A percentile compares a stretch with the other conserved stretches of the same genome.
Evolutionary conservation across 1,284 basidiomycete genomes (phyloP).

Genomic region (Microstroma glucosiphilum): DNA sequence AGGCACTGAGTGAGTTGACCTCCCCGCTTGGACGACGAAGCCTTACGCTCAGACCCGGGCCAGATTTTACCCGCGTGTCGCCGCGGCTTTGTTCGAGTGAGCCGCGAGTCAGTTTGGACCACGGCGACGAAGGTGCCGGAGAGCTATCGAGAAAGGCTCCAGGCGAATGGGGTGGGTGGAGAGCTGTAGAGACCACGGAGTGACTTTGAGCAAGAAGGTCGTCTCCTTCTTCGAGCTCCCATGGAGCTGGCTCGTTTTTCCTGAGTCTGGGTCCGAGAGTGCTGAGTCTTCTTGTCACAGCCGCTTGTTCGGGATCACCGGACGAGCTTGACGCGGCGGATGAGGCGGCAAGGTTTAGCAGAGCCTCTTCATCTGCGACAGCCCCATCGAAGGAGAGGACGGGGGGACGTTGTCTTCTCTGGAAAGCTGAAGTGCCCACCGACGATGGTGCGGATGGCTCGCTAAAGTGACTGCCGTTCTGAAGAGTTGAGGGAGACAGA

Average conservation of each 20-base stretch:
- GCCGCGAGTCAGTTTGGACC: not conserved
- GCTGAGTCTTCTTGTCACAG: not conserved
- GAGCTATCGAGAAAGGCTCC: too few species aligned
- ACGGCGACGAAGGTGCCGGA: not conserved
- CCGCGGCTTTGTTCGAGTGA: conserved; percentile 2
- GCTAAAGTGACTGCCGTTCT: too few species aligned
- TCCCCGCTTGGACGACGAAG: not conserved
- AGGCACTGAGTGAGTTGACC: too few species aligned
- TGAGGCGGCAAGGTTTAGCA: too few species aligned
- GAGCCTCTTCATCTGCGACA: not conserved
- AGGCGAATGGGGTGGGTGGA: too few species aligned
- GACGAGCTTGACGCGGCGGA: too few species aligned
- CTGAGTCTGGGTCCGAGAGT: not conserved
- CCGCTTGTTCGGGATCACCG: not conserved
- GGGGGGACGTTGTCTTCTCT: not conserved
- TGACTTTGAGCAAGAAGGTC: not conserved
- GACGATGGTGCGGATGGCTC: too few species aligned
- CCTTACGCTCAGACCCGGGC: not conserved
- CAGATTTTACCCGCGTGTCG: not conserved
- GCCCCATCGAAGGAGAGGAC: conserved; percentile 1
- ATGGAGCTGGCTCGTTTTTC: conserved; percentile 4
- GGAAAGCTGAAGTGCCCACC: too few species aligned
- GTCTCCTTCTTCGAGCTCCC: not conserved
- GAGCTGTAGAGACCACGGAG: not conserved
- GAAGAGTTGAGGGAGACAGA: too few species aligned